Conservation (phyloP, 202 grass and related monocot genomes). For the Zizania palustris region DNA sequence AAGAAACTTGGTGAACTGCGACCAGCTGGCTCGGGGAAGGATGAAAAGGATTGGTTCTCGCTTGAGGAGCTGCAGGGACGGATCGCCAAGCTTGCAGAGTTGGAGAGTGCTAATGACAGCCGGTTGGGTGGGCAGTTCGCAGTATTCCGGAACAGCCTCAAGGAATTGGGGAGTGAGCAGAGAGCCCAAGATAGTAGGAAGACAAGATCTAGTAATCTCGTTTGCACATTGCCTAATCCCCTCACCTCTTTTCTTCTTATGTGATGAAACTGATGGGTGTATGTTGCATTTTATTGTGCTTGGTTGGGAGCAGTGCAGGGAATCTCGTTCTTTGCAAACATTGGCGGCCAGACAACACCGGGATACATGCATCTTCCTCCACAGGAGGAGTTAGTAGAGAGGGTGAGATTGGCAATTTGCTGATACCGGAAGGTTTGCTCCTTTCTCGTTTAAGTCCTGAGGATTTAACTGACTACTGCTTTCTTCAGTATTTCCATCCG, state of each 20-base stretch:
- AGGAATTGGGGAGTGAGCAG: background rate
- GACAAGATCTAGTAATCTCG: background rate
- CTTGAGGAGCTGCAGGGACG: slow-evolving; percentile 73
- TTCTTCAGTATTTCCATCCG: slow-evolving; percentile 88
- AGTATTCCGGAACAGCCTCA: slow-evolving; percentile 14
- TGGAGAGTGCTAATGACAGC: slow-evolving; percentile 44
- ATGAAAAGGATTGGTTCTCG: slow-evolving; percentile 63
- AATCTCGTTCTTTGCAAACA: slow-evolving; percentile 35
- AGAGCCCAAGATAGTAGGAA: background rate
- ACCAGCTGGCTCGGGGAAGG: slow-evolving; percentile 53
- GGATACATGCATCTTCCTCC: slow-evolving; percentile 57
- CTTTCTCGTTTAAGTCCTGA: background rate
- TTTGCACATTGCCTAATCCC: slow-evolving; percentile 5
- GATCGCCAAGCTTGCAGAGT: slow-evolving; percentile 59
- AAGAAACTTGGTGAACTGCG: slow-evolving; percentile 62
- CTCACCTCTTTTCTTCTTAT: background rate
- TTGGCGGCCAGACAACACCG: slow-evolving; percentile 38
- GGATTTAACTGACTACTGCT: slow-evolving; percentile 20
- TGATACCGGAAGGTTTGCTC: background rate
- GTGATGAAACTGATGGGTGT: slow-evolving; percentile 10
- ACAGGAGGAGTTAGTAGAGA: slow-evolving; percentile 81
- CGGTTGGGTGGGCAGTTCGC: background rate
- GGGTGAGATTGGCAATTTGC: slow-evolving; percentile 53
- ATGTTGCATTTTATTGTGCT: slow-evolving; percentile 29
- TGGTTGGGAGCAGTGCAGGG: slow-evolving; percentile 33